A percentile compares a stretch with the other conserved stretches of the same genome.
phyloP scores from a whole-genome alignment of 805 yeast genomes.

The Candida silvatica region DNA sequence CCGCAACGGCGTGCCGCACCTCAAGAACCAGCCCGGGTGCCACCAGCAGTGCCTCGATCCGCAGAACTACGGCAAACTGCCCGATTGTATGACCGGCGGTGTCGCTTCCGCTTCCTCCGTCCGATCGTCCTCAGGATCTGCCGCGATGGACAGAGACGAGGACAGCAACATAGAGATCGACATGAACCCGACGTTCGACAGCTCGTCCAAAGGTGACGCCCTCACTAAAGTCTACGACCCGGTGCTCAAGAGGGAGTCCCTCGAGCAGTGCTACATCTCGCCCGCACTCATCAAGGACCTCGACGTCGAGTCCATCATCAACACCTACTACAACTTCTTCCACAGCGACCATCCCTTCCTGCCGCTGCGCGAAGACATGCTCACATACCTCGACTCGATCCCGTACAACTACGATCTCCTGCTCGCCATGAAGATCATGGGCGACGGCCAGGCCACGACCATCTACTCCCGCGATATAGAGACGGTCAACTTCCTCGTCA shows the following conservation, averaged over 20 bases:
- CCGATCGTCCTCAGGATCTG: no score
- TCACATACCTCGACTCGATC: constrained; percentile 23
- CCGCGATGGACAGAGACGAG: no score
- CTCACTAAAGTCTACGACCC: constrained; percentile 19
- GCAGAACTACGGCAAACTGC: constrained; percentile 19
- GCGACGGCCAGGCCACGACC: constrained; percentile 35
- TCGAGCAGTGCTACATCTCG: constrained; percentile 20
- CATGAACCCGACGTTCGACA: constrained; percentile 23
- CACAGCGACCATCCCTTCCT: constrained; percentile 39
- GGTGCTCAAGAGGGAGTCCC: constrained; percentile 7
- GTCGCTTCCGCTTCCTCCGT: neutral
- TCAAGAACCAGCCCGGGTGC: constrained; percentile 14
- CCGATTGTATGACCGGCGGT: constrained; percentile 20
- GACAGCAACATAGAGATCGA: constrained; percentile 10
- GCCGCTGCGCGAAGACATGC: constrained; percentile 30
- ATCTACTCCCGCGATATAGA: constrained; percentile 31
- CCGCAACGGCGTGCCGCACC: constrained; percentile 13
- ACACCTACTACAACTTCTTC: constrained; percentile 28
- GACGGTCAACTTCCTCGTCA: constrained; percentile 29
- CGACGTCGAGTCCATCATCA: constrained; percentile 18
- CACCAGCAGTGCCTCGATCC: constrained; percentile 19
- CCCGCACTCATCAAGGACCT: constrained; percentile 20
- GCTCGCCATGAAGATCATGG: constrained; percentile 38
- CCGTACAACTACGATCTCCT: constrained; percentile 33
- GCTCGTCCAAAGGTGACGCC: constrained; percentile 19